Evolutionary conservation across 169 alveolate species (phyloP).

Genomic region (Cryptosporidium ryanae): DNA sequence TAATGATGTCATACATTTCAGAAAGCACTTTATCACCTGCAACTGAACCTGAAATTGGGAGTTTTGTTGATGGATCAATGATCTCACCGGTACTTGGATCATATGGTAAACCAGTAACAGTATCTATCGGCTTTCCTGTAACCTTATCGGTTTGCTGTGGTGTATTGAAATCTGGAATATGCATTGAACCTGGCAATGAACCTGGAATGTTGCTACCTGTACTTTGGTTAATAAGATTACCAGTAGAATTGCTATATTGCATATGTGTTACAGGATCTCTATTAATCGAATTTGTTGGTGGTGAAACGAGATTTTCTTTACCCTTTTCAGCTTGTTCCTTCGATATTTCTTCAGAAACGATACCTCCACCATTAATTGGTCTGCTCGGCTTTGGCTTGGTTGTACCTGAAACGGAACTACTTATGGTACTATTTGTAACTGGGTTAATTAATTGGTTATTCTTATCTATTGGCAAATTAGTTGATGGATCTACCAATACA

Average conservation of each 20-base stretch:
- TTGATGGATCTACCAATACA: slow-evolving; percentile 43
- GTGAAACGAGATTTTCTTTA: slow-evolving; percentile 23
- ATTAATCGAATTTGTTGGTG: slow-evolving; percentile 52
- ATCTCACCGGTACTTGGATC: slow-evolving; percentile 59
- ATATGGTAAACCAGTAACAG: slow-evolving; percentile 70
- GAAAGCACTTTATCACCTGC: slow-evolving; percentile 67
- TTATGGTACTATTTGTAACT: slow-evolving; percentile 30
- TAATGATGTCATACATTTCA: slow-evolving; percentile 15
- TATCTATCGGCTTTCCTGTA: slow-evolving; percentile 66
- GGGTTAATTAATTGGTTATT: slow-evolving; percentile 65
- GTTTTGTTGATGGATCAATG: slow-evolving; percentile 40
- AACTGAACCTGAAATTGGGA: slow-evolving; percentile 68
- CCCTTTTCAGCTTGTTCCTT: slow-evolving; percentile 69
- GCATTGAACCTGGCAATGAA: slow-evolving; percentile 52
- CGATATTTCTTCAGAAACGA: slow-evolving; percentile 35
- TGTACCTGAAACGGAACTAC: slow-evolving; percentile 61
- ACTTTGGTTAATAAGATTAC: slow-evolving; percentile 39
- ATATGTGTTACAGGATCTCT: slow-evolving; percentile 60
- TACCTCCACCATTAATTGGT: slow-evolving; percentile 70
- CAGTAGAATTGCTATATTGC: slow-evolving; percentile 66
- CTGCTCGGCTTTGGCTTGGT: slow-evolving; percentile 55
- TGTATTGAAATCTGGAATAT: slow-evolving; percentile 41
- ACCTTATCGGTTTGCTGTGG: slow-evolving; percentile 67
- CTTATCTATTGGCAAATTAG: slow-evolving; percentile 41
- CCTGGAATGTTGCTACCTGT: slow-evolving; percentile 57